Base-by-base conservation (phyloP, 164 flowering plant genomes). In the Magnolia officinalis region DNA sequence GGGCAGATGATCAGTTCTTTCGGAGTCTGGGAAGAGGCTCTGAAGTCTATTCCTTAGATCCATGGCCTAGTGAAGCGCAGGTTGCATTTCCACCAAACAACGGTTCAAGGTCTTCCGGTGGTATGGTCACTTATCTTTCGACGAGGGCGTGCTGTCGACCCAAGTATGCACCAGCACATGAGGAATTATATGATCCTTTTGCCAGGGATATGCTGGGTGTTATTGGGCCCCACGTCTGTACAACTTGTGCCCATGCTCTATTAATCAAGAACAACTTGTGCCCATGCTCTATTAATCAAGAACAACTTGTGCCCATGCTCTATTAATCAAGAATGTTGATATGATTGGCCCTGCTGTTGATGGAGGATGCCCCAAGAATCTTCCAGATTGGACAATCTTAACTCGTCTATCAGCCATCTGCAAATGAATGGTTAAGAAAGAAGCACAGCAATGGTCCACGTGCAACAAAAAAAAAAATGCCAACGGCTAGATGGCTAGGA, bases 11-110 rank as follows among this genome's bases (percentile, higher is more conserved):
- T 68, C 64, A 83, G 50, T 86, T 90, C 87, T 90, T 84, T 79
- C 91, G 87, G 64, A 85, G 80, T 80, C 83, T 86, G 19, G 90
- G 88, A 79, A 82, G 86, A 16, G 85, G 84, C 83, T 87, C 94
- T 24, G 85, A 81, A 10, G 67, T 86, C 75, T 89, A 83, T 75
- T 77, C 85, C 72, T 63, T 86, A 37, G 90, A 89, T 71, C 78
- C 81, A 51, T 82, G 74, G 20, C 18, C 81, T 45, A 79, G 76
- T 64, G 83, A 89, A 78, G 78, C 67, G 1, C 87, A 85, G 64
- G 65, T 83, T 6, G 11, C 81, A 31, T 82, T 83, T 77, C 84
- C 86, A 31, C 79, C 85, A 26, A 82, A 81, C 70, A 85, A 82
- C 31, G 70, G 80, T 72, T 76, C 86, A 65, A 84, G 80, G 80